Conservation (phyloP, 495 filamentous ascomycete genomes). For the Aspergillus avenaceus region DNA sequence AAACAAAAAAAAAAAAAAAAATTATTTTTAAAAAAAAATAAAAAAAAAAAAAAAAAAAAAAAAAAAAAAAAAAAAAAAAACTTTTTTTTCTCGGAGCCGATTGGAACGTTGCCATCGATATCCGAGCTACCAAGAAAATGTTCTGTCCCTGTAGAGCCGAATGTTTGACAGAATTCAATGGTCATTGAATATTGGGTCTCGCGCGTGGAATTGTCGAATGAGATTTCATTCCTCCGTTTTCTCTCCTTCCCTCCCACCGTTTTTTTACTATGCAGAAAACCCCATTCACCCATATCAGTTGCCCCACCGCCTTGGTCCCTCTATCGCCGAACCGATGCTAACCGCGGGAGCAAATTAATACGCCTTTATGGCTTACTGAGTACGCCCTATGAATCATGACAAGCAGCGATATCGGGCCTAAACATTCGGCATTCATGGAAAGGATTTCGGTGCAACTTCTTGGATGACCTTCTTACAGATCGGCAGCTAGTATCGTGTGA, state of each 20-base stretch:
- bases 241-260: neutral
- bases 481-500: too few species aligned
- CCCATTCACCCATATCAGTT: neutral
- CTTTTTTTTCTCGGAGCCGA: neutral
- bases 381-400: neutral
- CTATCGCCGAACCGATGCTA: neutral
- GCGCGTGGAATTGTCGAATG: conserved; percentile 1
- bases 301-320: neutral
- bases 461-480: too few species aligned
- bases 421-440: too few species aligned
- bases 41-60: neutral
- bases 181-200: neutral
- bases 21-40: neutral
- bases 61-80: neutral
- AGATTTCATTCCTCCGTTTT: neutral
- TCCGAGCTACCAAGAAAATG: neutral
- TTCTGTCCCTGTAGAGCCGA: neutral
- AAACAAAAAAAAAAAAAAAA: neutral
- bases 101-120: conserved; percentile 2
- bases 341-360: neutral
- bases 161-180: neutral
- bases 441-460: too few species aligned
- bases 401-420: too few species aligned
- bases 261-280: neutral
- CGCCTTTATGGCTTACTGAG: too few species aligned